A percentile compares a stretch with the other conserved stretches of the same genome.
phyloP scores from a whole-genome alignment of 108 stramenopile species.

The Cylindrotheca closterium region DNA sequence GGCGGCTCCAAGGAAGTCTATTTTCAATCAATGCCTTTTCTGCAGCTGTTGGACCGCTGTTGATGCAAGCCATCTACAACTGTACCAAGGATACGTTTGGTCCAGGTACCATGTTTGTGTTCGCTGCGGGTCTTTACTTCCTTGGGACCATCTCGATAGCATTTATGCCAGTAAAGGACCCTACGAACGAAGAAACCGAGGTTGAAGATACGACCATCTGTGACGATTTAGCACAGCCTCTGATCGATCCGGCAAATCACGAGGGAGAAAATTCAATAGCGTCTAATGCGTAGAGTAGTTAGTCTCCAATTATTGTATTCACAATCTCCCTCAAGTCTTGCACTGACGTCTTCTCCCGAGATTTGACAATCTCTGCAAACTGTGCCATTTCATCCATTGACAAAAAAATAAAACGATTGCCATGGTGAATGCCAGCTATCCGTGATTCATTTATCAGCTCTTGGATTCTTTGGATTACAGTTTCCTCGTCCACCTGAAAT shows the following conservation, averaged over 20 bases:
- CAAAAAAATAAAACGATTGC: constrained; percentile 5
- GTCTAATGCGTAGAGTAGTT: not conserved
- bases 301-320: not conserved
- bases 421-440: constrained; percentile 32
- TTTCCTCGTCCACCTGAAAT: constrained; percentile 18
- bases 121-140: constrained; percentile 57
- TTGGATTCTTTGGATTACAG: constrained; percentile 22
- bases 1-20: constrained; percentile 77
- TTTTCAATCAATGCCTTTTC: constrained; percentile 67
- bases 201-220: not conserved
- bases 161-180: constrained; percentile 19
- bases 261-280: not conserved
- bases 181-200: not conserved
- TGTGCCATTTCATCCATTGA: constrained; percentile 8
- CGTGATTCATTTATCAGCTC: constrained; percentile 27
- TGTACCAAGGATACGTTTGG: constrained; percentile 58
- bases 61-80: constrained; percentile 63
- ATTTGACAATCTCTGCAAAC: constrained; percentile 6
- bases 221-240: too few species aligned
- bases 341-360: constrained; percentile 1
- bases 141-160: constrained; percentile 48
- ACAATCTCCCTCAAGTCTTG: too few species aligned
- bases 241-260: not conserved
- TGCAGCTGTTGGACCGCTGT: constrained; percentile 70
- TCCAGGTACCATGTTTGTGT: constrained; percentile 81